Percentiles rank a stretch among this genome's conserved stretches.
phyloP scores from a whole-genome alignment of 768 basidiomycete species.

The Russula olivacea region DNA sequence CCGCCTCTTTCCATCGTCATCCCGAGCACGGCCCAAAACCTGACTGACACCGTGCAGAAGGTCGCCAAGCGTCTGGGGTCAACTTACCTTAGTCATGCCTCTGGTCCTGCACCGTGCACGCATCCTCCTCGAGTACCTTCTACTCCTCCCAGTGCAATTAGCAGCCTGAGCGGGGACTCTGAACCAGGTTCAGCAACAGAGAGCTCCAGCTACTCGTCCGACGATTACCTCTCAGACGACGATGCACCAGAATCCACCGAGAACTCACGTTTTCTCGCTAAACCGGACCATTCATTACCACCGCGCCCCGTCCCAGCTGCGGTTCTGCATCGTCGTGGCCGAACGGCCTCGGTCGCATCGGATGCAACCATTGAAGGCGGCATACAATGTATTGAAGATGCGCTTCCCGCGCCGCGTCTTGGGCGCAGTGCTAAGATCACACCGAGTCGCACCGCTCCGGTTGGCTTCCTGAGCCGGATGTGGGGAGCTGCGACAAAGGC shows the following conservation, averaged over 20 bases:
- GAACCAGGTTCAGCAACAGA: conserved; percentile 19
- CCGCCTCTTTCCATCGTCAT: conserved; percentile 27
- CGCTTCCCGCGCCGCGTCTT: conserved; percentile 10
- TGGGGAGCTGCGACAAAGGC: conserved; percentile 57
- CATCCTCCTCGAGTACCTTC: conserved; percentile 7
- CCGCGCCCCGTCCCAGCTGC: conserved; percentile 44
- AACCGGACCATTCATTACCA: conserved; percentile 33
- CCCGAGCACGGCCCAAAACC: conserved; percentile 27
- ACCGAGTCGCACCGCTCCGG: conserved; percentile 29
- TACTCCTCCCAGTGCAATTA: conserved; percentile 18
- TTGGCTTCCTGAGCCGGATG: conserved; percentile 65
- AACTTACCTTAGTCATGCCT: conserved; percentile 32
- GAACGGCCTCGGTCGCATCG: conserved; percentile 18
- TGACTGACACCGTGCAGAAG: conserved; percentile 52
- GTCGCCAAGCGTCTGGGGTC: conserved; percentile 53
- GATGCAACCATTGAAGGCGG: conserved; percentile 23
- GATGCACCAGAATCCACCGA: conserved; percentile 31
- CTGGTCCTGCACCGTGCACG: conserved; percentile 18
- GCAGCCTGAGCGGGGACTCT: conserved; percentile 23
- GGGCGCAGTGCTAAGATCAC: conserved; percentile 25
- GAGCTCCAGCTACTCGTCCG: conserved; percentile 18
- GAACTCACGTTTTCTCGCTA: conserved; percentile 17
- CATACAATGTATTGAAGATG: conserved; percentile 5
- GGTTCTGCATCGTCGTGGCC: conserved; percentile 29
- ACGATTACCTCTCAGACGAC: conserved; percentile 37